Percentiles rank a stretch among this genome's conserved stretches.
Conservation (phyloP, 2,329 filamentous ascomycete species). For the Lachnellula suecica region DNA sequence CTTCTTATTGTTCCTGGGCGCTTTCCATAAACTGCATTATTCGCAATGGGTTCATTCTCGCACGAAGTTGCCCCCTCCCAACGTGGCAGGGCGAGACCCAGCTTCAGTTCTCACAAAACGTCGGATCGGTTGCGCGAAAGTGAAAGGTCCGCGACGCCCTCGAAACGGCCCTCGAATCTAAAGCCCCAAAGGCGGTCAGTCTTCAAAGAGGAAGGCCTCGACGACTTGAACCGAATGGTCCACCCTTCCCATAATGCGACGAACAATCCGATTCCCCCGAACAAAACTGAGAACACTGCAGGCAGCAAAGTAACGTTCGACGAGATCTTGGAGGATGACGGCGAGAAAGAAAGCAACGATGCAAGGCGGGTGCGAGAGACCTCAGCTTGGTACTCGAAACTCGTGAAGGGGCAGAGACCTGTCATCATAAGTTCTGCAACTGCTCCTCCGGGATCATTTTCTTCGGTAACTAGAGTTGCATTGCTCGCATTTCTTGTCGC, state of each 20-base stretch:
- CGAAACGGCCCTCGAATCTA: conserved; percentile 11
- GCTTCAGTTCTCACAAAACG: conserved; percentile 24
- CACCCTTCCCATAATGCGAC: conserved; percentile 9
- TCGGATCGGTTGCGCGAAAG: conserved; percentile 23
- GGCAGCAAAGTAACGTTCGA: conserved; percentile 6
- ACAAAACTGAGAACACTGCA: not conserved
- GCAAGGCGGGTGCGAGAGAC: conserved; percentile 2
- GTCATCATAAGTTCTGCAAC: conserved; percentile 44
- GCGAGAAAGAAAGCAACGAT: conserved; percentile 6
- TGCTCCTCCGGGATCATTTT: conserved; percentile 41
- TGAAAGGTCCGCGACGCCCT: conserved; percentile 13
- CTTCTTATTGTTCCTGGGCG: too few relatives aligned
- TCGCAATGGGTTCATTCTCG: conserved; percentile 5
- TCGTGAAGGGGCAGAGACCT: conserved; percentile 30
- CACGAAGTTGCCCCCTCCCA: conserved; percentile 7
- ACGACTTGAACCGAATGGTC: conserved; percentile 24
- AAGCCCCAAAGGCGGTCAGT: conserved; percentile 16
- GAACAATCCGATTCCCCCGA: not conserved
- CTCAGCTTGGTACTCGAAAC: conserved; percentile 20
- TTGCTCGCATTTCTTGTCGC: conserved; percentile 51
- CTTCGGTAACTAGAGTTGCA: conserved; percentile 44
- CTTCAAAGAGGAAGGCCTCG: conserved; percentile 30
- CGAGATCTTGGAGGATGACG: conserved; percentile 5
- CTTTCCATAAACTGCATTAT: too few relatives aligned
- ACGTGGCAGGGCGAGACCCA: conserved; percentile 19